phyloP scores from a whole-genome alignment of 2,329 filamentous ascomycete genomes.

The Exophiala sideris region DNA sequence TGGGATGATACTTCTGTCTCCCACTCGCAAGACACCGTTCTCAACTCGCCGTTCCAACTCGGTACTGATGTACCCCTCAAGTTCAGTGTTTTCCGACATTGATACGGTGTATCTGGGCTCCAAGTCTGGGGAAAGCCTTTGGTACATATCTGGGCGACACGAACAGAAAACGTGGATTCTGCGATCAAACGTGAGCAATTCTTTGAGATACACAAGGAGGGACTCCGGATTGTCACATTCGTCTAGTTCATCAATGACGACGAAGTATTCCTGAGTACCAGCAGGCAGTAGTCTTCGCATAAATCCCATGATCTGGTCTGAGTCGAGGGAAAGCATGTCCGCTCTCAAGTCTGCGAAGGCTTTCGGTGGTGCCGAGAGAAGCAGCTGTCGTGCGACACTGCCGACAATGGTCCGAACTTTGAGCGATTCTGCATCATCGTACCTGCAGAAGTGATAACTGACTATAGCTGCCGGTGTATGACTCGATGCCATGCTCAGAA shows the following conservation, averaged over 20 bases:
- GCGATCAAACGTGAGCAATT: neutral
- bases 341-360: neutral
- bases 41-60: constrained; percentile 9
- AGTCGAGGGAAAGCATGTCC: neutral
- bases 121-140: constrained; percentile 1
- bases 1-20: constrained; percentile 19
- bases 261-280: constrained; percentile 4
- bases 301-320: constrained; percentile 2
- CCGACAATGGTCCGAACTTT: constrained; percentile 25
- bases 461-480: constrained; percentile 14
- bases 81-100: constrained; percentile 15
- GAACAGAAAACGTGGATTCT: constrained; percentile 19
- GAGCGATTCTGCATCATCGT: constrained; percentile 20
- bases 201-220: constrained; percentile 4
- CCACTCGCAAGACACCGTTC: constrained; percentile 6
- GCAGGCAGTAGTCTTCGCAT: neutral
- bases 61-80: constrained; percentile 16
- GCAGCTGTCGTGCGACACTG: constrained; percentile 24
- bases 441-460: constrained; percentile 25
- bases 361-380: constrained; percentile 6
- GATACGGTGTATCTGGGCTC: constrained; percentile 5
- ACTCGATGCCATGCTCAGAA: constrained; percentile 4
- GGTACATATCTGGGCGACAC: constrained; percentile 22
- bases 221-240: constrained; percentile 4
- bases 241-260: constrained; percentile 23